Conservation (phyloP, 116 monocot genomes). For the Phalaenopsis hybrid region DNA sequence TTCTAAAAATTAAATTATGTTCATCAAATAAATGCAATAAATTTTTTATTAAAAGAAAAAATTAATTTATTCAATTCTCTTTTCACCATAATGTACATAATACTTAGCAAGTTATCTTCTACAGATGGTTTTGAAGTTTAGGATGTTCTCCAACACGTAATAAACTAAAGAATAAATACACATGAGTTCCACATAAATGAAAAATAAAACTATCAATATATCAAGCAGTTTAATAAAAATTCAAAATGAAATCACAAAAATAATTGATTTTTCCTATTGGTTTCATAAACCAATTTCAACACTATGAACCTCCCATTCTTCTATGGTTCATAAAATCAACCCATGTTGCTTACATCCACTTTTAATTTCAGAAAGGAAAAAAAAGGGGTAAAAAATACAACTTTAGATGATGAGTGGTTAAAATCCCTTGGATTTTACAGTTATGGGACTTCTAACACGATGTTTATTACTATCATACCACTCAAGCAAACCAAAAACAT, state of each 20-base stretch:
- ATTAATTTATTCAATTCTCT: too few relatives aligned
- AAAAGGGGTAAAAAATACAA: background rate
- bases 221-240: background rate
- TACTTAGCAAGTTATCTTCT: too few relatives aligned
- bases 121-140: too few relatives aligned
- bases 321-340: background rate
- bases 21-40: too few relatives aligned
- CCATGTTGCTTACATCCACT: background rate
- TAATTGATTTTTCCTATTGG: background rate
- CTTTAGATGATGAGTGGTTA: background rate
- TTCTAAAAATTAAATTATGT: too few relatives aligned
- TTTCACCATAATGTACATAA: too few relatives aligned
- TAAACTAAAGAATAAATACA: too few relatives aligned
- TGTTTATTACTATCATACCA: slow-evolving; percentile 48
- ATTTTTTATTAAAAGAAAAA: too few relatives aligned
- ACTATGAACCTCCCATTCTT: background rate
- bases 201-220: too few relatives aligned
- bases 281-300: background rate
- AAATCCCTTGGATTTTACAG: slow-evolving; percentile 13
- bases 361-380: background rate
- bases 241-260: background rate
- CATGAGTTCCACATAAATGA: too few relatives aligned
- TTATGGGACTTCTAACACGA: slow-evolving; percentile 43
- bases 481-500: slow-evolving; percentile 30
- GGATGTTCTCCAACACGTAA: too few relatives aligned